Conservation (phyloP, 768 basidiomycete species). For the Podaxis mareebaensis region DNA sequence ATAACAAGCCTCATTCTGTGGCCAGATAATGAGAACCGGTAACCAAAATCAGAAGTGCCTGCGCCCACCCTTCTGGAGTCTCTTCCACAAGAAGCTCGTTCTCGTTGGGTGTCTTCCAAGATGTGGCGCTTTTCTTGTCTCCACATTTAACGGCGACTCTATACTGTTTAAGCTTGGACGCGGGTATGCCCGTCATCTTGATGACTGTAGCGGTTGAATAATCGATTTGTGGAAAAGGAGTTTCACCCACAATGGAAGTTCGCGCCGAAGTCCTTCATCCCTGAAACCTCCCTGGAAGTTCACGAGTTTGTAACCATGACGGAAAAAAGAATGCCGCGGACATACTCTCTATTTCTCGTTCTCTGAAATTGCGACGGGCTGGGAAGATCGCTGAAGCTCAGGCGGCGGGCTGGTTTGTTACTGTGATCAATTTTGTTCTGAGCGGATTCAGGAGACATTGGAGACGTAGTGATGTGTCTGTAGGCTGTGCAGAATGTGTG, state of each 20-base stretch:
- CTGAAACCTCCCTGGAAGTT: neutral
- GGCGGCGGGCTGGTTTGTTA: neutral
- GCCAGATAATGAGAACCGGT: neutral
- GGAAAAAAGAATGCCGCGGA: neutral
- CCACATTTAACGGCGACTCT: neutral
- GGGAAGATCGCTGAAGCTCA: neutral
- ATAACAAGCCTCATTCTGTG: neutral
- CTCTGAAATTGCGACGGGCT: neutral
- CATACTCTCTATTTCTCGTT: neutral
- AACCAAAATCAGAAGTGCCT: neutral
- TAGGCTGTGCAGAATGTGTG: conserved; percentile 15
- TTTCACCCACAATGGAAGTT: conserved; percentile 8
- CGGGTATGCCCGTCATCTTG: neutral
- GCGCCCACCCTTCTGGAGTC: neutral
- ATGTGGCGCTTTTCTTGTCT: neutral
- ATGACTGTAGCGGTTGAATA: neutral
- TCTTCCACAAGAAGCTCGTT: neutral
- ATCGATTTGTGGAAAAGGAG: neutral
- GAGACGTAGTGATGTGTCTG: conserved; percentile 7
- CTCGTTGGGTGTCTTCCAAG: neutral
- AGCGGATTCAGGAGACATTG: neutral
- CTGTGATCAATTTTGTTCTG: too few species aligned
- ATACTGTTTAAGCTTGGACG: conserved; percentile 1
- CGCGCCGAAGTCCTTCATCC: neutral
- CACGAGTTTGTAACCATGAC: neutral